Conservation (phyloP, 345 rosid species). For the Rubroshorea leprosula region DNA sequence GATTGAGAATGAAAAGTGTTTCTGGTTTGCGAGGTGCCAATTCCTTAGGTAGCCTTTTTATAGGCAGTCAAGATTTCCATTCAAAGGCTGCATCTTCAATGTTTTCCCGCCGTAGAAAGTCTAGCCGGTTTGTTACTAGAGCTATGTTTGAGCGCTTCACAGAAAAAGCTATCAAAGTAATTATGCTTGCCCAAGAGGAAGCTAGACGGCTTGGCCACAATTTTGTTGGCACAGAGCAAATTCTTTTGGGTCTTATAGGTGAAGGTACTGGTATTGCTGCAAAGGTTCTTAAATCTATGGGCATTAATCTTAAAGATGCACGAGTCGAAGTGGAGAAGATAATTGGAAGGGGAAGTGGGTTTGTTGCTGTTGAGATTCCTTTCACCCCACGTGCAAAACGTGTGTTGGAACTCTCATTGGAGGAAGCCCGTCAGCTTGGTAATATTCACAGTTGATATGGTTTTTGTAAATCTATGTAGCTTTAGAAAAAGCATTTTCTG, state of each 20-base stretch:
- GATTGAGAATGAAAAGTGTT: constrained; percentile 41
- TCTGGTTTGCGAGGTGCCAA: constrained; percentile 53
- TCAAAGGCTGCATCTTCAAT: constrained; percentile 32
- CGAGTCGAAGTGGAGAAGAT: constrained; percentile 96
- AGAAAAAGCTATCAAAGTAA: constrained; percentile 91
- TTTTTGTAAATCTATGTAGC: background rate
- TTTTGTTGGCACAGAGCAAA: constrained; percentile 96
- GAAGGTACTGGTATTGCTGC: constrained; percentile 98
- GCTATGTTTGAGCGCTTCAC: constrained; percentile 98
- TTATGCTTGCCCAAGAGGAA: constrained; percentile 96
- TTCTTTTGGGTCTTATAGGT: constrained; percentile 80
- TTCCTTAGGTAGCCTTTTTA: constrained; percentile 35
- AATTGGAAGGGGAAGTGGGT: constrained; percentile 94
- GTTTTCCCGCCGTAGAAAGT: constrained; percentile 38
- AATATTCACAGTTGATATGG: background rate
- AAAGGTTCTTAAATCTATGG: constrained; percentile 95
- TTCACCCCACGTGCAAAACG: constrained; percentile 99
- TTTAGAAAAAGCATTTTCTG: too few relatives aligned
- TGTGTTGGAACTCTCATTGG: constrained; percentile 82
- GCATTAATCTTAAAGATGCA: constrained; percentile 89
- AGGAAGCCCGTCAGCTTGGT: constrained; percentile 96
- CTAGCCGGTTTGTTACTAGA: constrained; percentile 42
- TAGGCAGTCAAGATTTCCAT: constrained; percentile 37
- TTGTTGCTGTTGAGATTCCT: constrained; percentile 94
- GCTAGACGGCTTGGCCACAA: constrained; percentile 95